Evolutionary conservation across 2,329 filamentous ascomycete species (phyloP), one percentile per base, ranked within the genome.

Genomic region (Phyllachora maydis): DNA sequence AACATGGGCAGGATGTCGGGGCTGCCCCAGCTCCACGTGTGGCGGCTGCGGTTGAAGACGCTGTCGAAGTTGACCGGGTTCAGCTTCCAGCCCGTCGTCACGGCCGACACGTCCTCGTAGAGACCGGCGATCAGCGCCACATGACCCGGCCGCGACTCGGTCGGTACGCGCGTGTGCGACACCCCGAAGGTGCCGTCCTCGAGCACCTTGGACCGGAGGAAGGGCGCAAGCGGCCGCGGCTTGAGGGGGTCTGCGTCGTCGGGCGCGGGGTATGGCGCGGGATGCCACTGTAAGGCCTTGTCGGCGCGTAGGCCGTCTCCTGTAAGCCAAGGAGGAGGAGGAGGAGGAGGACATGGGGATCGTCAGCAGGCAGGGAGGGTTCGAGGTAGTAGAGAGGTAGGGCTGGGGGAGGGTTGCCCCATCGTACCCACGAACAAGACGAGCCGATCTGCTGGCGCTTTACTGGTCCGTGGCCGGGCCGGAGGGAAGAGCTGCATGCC

Each of bases 1-100:
- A 98, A 98, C 88, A 98, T 98, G 26, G 78, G 78, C 34, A 98
- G 51, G 38, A 98, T 98, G 48, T 98, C 88, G 2, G 88, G 88
- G 41, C 83, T 93, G 3, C 88, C 88, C 88, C 88, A 98, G 46
- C 83, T 92, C 88, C 88, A 98, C 6, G 90, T 98, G 50, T 98
- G 90, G 21, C 74, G 62, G 42, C 85, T 95, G 31, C 79, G 69
- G 45, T 98, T 98, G 63, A 98, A 98, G 8, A 98, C 82, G 40
- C 85, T 95, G 52, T 98, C 88, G 40, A 98, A 98, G 42, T 95
- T 77, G 40, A 98, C 88, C 0, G 88, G 88, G 43, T 98, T 98
- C 36, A 93, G 54, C 51, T 98, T 95, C 88, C 88, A 98, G 10
- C 88, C 88, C 1, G 90, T 98, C 15, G 77, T 91, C 11, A 98